Evolutionary conservation across 2,329 filamentous ascomycete genomes (phyloP), one percentile per base, ranked within the genome.

Genomic region (Basipetospora chlamydospora): DNA sequence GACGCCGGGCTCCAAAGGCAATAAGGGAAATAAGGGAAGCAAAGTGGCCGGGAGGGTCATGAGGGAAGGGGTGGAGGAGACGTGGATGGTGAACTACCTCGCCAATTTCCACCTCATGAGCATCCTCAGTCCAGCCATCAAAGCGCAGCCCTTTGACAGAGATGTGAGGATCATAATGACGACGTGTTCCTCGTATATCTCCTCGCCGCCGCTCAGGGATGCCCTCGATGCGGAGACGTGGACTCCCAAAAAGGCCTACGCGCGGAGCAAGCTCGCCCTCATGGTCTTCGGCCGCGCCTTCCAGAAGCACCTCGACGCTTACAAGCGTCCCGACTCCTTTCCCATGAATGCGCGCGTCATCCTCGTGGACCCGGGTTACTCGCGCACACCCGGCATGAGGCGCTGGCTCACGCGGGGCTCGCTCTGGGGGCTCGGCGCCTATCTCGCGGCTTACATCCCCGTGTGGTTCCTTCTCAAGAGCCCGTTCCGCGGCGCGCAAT

Each of bases 81-180:
- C 81, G 42, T 96, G 87, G 87, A 85, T 86, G 60, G 67, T 96
- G 47, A 98, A 98, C 53, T 98, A 86, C 55, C 69, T 98, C 26
- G 80, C 86, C 43, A 96, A 95, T 56, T 96, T 95, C 60, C 92
- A 98, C 51, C 67, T 98, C 3, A 67, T 98, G 30, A 83, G 82
- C 44, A 92, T 98, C 21, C 66, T 98, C 25, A 90, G 80, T 47
- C 90, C 90, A 0, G 88, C 90, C 0, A 67, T 98, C 41, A 75
- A 85, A 45, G 85, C 82, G 1, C 90, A 98, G 57, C 90, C 90
- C 2, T 77, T 92, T 38, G 90, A 98, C 55, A 75, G 90, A 48
- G 90, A 98, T 55, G 85, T 98, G 12, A 72, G 90, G 42, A 70
- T 98, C 42, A 69, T 98, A 39, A 74, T 96, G 45, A 68, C 82